These are phyloP conservation scores for Musa itinerans DNA, from an alignment of 176 grass and related monocot species.

Conservation along the genomic window DNA sequence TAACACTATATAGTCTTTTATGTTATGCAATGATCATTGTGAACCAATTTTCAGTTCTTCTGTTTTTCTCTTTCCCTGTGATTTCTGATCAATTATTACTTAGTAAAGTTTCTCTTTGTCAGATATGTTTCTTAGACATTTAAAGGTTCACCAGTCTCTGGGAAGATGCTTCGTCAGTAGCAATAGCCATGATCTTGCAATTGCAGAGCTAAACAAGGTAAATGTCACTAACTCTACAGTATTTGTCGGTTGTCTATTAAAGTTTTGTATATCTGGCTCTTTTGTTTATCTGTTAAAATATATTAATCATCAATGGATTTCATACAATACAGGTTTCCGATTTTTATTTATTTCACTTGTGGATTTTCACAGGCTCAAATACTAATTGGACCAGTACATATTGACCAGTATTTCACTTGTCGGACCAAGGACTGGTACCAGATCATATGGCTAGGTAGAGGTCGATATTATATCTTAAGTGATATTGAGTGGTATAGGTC, in stretches of 20 bases:
- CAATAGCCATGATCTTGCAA: constrained; percentile 28
- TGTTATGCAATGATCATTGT: too few species aligned
- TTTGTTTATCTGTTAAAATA: background rate
- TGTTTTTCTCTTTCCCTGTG: background rate
- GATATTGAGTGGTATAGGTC: too few species aligned
- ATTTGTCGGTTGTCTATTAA: background rate
- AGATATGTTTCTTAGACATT: constrained; percentile 24
- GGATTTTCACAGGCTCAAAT: too few species aligned
- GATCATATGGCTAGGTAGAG: too few species aligned
- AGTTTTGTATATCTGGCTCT: too few species aligned
- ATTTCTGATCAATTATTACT: background rate
- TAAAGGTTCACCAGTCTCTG: constrained; percentile 19
- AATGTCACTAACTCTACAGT: background rate
- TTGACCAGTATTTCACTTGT: too few species aligned
- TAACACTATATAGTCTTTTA: too few species aligned
- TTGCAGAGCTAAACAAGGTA: constrained; percentile 58
- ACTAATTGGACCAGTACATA: too few species aligned
- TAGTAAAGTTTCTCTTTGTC: background rate
- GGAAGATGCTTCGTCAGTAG: constrained; percentile 40
- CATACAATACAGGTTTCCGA: background rate
- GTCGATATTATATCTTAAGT: too few species aligned
- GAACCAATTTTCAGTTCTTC: background rate
- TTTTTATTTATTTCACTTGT: too few species aligned
- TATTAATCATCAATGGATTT: too few species aligned
- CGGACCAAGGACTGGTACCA: too few species aligned